A percentile compares a stretch with the other conserved stretches of the same genome.
These are phyloP conservation scores for Croton laevigatus DNA, from an alignment of 441 rosid genomes.

Conservation along the genomic window DNA sequence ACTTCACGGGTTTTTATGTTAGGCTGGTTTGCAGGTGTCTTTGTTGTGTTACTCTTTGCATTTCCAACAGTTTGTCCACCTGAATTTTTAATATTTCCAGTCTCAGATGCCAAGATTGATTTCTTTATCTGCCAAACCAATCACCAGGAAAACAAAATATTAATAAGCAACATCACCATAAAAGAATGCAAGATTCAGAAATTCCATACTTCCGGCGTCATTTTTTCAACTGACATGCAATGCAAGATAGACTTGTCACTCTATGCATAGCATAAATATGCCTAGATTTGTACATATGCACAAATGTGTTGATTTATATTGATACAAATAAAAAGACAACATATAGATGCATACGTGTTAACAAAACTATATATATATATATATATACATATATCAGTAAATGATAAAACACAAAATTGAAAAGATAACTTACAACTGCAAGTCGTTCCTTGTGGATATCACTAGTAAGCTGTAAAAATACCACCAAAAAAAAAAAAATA, in stretches of 20 bases:
- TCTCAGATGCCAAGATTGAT: slow-evolving; percentile 51
- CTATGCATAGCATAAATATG: not conserved
- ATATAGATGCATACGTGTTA: not conserved
- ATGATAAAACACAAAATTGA: slow-evolving; percentile 10
- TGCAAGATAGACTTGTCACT: not conserved
- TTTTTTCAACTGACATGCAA: not conserved
- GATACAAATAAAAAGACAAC: not conserved
- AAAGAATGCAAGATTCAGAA: not conserved
- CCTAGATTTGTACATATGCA: not conserved
- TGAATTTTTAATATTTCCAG: slow-evolving; percentile 42
- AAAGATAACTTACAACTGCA: slow-evolving; percentile 55
- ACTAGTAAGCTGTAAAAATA: slow-evolving; percentile 52
- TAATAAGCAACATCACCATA: not conserved
- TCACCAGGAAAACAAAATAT: not conserved
- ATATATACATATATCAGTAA: too few species aligned
- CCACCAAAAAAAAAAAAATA: slow-evolving; percentile 13
- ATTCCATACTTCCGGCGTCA: not conserved
- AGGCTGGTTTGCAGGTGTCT: slow-evolving; percentile 51
- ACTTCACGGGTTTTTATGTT: slow-evolving; percentile 43
- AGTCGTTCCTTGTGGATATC: slow-evolving; percentile 90
- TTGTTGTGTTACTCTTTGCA: slow-evolving; percentile 56
- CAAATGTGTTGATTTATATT: not conserved
- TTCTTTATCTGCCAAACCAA: slow-evolving; percentile 56
- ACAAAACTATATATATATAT: not conserved
- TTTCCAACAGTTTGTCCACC: slow-evolving; percentile 53